Percentiles rank a stretch among this genome's conserved stretches.
These are phyloP conservation scores for Apostasia shenzhenica DNA, from an alignment of 106 monocot species.

Conservation along the genomic window DNA sequence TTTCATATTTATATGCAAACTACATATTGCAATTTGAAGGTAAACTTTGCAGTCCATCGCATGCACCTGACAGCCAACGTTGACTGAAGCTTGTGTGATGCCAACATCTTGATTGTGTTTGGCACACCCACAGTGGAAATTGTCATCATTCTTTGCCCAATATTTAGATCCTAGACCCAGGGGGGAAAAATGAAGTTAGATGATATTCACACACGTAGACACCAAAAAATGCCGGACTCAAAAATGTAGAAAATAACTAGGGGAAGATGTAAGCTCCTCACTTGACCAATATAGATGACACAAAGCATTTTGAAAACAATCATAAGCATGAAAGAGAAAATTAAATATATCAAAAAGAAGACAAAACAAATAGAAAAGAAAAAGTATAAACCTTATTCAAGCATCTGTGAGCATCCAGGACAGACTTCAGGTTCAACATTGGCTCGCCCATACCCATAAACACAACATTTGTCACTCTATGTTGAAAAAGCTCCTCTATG, in stretches of 20 bases:
- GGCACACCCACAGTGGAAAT: slow-evolving; percentile 98
- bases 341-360: not conserved
- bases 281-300: no score
- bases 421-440: slow-evolving; percentile 88
- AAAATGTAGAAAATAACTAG: no score
- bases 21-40: not conserved
- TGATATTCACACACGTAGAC: not conserved
- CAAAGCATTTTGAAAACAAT: no score
- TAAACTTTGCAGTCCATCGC: not conserved
- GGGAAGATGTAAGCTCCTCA: no score
- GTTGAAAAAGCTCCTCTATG: slow-evolving; percentile 86
- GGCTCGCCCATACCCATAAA: slow-evolving; percentile 99
- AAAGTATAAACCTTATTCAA: slow-evolving; percentile 72
- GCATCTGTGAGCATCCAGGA: slow-evolving; percentile 79
- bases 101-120: slow-evolving; percentile 88
- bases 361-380: not conserved
- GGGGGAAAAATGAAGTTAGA: not conserved
- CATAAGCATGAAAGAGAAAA: no score
- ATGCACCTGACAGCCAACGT: slow-evolving; percentile 87
- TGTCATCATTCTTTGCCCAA: slow-evolving; percentile 98
- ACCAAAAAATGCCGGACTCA: not conserved
- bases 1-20: not conserved
- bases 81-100: slow-evolving; percentile 93
- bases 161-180: slow-evolving; percentile 59
- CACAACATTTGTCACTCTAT: slow-evolving; percentile 92